These are phyloP conservation scores for Penicillium digitatum DNA, from an alignment of 2,329 filamentous ascomycete genomes.

Conservation along the genomic window DNA sequence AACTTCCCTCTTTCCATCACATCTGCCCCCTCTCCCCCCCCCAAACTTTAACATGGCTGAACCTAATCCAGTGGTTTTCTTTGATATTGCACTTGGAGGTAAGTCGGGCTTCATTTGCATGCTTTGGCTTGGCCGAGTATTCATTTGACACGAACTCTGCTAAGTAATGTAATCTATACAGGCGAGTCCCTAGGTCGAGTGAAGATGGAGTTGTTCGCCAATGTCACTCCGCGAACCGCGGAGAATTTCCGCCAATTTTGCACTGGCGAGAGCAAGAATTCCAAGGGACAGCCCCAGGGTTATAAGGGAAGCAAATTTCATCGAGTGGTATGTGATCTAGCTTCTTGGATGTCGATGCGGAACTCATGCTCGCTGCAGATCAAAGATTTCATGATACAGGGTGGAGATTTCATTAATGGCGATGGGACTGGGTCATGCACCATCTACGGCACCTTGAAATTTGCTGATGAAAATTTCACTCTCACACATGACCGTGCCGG, in stretches of 20 bases:
- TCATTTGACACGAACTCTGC: neutral
- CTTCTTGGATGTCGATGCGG: neutral
- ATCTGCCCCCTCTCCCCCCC: neutral
- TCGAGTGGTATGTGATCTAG: conserved; percentile 65
- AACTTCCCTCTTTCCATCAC: neutral
- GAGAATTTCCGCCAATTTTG: conserved; percentile 98
- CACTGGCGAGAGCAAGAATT: conserved; percentile 83
- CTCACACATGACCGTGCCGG: conserved; percentile 75
- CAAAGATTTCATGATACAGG: conserved; percentile 95
- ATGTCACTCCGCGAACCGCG: conserved; percentile 79
- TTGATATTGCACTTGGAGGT: conserved; percentile 49
- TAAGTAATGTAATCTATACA: conserved; percentile 35
- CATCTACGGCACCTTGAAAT: conserved; percentile 81
- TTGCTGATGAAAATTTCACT: conserved; percentile 85
- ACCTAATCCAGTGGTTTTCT: conserved; percentile 48
- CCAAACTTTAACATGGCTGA: conserved; percentile 11
- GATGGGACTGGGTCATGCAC: conserved; percentile 84
- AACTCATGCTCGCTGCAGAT: conserved; percentile 55
- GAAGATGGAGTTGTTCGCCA: conserved; percentile 84
- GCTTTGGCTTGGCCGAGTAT: neutral
- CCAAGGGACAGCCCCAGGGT: conserved; percentile 73
- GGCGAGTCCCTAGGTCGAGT: conserved; percentile 82
- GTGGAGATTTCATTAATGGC: conserved; percentile 90
- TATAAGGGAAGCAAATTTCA: conserved; percentile 96
- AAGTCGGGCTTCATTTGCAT: conserved; percentile 17